Evolutionary conservation across 345 rosid species (phyloP).

Genomic region (Ceriops decandra): DNA sequence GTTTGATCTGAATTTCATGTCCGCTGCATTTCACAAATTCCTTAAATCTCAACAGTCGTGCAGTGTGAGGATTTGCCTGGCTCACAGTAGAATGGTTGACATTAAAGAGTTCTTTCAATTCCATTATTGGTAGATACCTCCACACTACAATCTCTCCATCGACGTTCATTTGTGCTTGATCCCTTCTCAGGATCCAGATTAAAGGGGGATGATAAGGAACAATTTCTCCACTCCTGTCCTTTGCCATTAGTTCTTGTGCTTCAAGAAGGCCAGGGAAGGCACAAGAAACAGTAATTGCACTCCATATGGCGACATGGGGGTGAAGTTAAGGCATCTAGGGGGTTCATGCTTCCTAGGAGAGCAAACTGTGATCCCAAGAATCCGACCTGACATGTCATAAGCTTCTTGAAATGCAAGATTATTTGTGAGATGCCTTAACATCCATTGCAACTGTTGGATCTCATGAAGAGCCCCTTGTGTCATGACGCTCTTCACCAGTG

Average conservation of each 20-base stretch:
- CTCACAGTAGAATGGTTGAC: constrained; percentile 94
- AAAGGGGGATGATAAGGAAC: constrained; percentile 95
- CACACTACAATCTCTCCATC: constrained; percentile 99
- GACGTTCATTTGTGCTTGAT: constrained; percentile 51
- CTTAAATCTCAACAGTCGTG: constrained; percentile 72
- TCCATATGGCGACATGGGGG: constrained; percentile 98
- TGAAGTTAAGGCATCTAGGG: constrained; percentile 92
- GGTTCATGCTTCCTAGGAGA: constrained; percentile 99
- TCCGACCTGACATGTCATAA: constrained; percentile 85
- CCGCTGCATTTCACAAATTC: constrained; percentile 35
- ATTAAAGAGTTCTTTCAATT: constrained; percentile 89
- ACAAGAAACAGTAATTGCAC: constrained; percentile 95
- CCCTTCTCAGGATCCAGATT: constrained; percentile 78
- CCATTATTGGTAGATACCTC: constrained; percentile 98
- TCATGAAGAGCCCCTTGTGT: constrained; percentile 90
- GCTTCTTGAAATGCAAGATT: constrained; percentile 98
- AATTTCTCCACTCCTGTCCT: constrained; percentile 89
- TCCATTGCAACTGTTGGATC: constrained; percentile 80
- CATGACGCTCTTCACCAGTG: constrained; percentile 80
- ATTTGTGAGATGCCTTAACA: constrained; percentile 79
- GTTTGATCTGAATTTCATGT: too few species aligned
- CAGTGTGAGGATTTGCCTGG: constrained; percentile 97
- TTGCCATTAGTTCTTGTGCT: constrained; percentile 98
- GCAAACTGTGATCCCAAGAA: constrained; percentile 94
- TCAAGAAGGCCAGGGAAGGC: constrained; percentile 97